Conservation (phyloP, 192 early-diverging fungal species). For the Allomyces macrogynus region DNA sequence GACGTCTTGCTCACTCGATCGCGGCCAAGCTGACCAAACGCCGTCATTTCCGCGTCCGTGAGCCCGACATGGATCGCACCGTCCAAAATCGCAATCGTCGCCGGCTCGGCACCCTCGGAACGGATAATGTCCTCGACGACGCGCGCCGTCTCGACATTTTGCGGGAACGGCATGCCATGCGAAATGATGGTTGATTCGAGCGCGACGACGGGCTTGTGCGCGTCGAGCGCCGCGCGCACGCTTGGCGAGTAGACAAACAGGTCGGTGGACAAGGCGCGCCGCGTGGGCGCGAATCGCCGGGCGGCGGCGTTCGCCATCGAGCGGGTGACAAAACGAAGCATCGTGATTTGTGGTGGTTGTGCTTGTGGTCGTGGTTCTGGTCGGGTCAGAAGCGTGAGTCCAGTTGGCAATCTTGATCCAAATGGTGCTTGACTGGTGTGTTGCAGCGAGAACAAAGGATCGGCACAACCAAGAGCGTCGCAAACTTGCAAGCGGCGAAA, state of each 20-base stretch:
- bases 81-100: constrained; percentile 75
- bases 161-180: constrained; percentile 90
- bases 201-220: constrained; percentile 57
- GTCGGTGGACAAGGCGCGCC: too few species aligned
- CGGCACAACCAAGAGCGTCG: too few species aligned
- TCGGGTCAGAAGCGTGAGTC: too few species aligned
- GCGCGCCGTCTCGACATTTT: constrained; percentile 68
- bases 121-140: constrained; percentile 58
- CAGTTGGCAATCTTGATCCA: too few species aligned
- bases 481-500: too few species aligned
- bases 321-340: too few species aligned
- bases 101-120: constrained; percentile 52
- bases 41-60: constrained; percentile 28
- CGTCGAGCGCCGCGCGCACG: constrained; percentile 35
- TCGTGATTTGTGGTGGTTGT: too few species aligned
- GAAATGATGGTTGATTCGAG: constrained; percentile 90
- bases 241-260: constrained; percentile 4
- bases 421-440: too few species aligned
- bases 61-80: constrained; percentile 72
- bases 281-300: too few species aligned
- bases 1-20: constrained; percentile 52
- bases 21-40: constrained; percentile 36
- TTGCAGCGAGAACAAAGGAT: too few species aligned
- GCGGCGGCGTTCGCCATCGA: too few species aligned
- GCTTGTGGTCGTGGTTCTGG: too few species aligned